Evolutionary conservation across 2,329 filamentous ascomycete genomes (phyloP).

Genomic region (Sclerotinia subarctica): DNA sequence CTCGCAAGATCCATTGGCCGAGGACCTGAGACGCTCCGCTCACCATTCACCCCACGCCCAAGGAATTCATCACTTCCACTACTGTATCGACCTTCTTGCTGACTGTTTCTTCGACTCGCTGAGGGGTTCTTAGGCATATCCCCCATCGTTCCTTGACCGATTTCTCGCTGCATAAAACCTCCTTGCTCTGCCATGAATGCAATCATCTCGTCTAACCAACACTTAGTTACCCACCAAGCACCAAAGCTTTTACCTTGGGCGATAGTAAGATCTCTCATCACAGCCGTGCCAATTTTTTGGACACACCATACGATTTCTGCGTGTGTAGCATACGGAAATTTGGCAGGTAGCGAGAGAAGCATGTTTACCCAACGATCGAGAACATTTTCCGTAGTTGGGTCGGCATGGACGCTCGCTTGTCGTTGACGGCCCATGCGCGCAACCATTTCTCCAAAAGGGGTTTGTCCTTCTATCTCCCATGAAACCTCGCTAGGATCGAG

Average conservation of each 20-base stretch:
- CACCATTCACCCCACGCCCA: slow-evolving; percentile 27
- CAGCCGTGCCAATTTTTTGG: slow-evolving; percentile 70
- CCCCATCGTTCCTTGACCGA: slow-evolving; percentile 39
- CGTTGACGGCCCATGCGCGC: slow-evolving; percentile 46
- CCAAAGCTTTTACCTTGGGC: slow-evolving; percentile 76
- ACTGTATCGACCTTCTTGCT: slow-evolving; percentile 36
- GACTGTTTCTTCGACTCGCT: slow-evolving; percentile 30
- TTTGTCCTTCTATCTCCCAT: slow-evolving; percentile 61
- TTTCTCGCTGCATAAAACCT: slow-evolving; percentile 70
- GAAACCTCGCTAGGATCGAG: slow-evolving; percentile 62
- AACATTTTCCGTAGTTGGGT: slow-evolving; percentile 58
- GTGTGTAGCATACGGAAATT: slow-evolving; percentile 71
- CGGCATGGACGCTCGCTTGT: slow-evolving; percentile 40
- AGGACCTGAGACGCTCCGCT: slow-evolving; percentile 27
- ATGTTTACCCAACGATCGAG: slow-evolving; percentile 78
- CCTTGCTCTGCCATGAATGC: slow-evolving; percentile 86
- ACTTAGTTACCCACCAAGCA: slow-evolving; percentile 94
- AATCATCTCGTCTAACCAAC: slow-evolving; percentile 93
- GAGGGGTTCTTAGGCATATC: slow-evolving; percentile 29
- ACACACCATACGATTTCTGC: slow-evolving; percentile 74
- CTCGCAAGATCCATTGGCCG: slow-evolving; percentile 41
- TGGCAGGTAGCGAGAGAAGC: slow-evolving; percentile 62
- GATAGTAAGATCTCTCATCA: slow-evolving; percentile 78
- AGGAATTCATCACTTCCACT: slow-evolving; percentile 37
- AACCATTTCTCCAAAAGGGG: slow-evolving; percentile 57